Evolutionary conservation across 1,139 yeast genomes (phyloP).

Genomic region (Debaryomycetaceae sp.): DNA sequence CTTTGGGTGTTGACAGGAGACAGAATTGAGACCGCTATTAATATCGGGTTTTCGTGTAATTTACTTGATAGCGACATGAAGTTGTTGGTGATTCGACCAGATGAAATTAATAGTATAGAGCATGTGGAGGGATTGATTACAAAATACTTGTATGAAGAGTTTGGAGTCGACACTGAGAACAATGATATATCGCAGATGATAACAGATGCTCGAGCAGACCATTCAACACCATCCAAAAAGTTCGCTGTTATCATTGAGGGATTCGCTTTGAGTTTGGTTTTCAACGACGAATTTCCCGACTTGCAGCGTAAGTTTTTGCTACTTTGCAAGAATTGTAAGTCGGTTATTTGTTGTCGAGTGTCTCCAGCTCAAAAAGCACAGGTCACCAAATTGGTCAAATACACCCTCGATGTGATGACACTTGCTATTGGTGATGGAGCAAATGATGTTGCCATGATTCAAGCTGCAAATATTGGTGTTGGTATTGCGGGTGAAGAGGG

Average conservation of each 20-base stretch:
- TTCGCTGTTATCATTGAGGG: conserved; percentile 56
- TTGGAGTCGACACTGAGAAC: conserved; percentile 24
- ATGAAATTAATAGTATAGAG: conserved; percentile 22
- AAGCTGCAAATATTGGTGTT: conserved; percentile 62
- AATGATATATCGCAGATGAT: conserved; percentile 28
- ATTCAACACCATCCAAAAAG: conserved; percentile 46
- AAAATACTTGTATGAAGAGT: conserved; percentile 37
- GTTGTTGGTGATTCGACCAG: conserved; percentile 62
- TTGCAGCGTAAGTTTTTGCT: conserved; percentile 44
- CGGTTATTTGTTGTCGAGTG: conserved; percentile 63
- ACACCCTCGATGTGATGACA: conserved; percentile 54
- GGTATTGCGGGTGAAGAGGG: conserved; percentile 73
- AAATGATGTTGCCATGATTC: conserved; percentile 68
- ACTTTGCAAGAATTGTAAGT: conserved; percentile 56
- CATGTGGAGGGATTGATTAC: conserved; percentile 35
- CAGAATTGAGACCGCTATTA: conserved; percentile 95
- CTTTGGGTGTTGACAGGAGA: conserved; percentile 98
- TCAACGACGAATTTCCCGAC: conserved; percentile 20
- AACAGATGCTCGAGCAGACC: conserved; percentile 44
- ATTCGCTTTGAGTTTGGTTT: conserved; percentile 46
- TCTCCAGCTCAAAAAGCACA: conserved; percentile 64
- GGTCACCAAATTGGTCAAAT: conserved; percentile 52
- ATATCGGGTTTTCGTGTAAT: conserved; percentile 95
- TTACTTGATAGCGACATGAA: conserved; percentile 85
- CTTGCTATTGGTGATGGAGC: conserved; percentile 69